phyloP scores from a whole-genome alignment of 805 yeast genomes.

The Kuraishia molischiana region DNA sequence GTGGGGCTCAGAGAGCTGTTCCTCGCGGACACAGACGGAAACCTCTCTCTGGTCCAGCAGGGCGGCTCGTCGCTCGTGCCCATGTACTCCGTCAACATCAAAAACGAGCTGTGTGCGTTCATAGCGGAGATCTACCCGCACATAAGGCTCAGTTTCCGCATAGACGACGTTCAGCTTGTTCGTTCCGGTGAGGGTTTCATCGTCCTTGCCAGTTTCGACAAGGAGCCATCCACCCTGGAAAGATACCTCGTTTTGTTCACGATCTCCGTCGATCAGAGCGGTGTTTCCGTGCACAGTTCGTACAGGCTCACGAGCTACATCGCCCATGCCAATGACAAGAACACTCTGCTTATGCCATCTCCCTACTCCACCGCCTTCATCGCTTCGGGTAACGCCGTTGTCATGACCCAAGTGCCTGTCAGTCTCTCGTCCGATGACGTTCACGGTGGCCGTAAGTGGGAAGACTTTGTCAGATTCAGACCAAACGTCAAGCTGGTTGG shows the following conservation, averaged over 20 bases:
- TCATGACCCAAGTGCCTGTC: conserved; percentile 50
- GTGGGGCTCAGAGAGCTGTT: conserved; percentile 37
- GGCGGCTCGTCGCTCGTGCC: conserved; percentile 19
- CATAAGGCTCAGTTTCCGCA: conserved; percentile 36
- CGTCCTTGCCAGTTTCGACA: conserved; percentile 35
- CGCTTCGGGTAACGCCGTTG: conserved; percentile 47
- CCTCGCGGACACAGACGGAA: conserved; percentile 37
- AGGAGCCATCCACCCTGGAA: conserved; percentile 17
- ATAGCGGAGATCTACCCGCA: conserved; percentile 36
- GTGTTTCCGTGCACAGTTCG: conserved; percentile 49
- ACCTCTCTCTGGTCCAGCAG: conserved; percentile 22
- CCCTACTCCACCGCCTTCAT: conserved; percentile 51
- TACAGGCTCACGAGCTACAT: conserved; percentile 50
- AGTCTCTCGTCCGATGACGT: conserved; percentile 21
- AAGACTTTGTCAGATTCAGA: conserved; percentile 60
- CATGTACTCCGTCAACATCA: conserved; percentile 17
- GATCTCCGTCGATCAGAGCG: conserved; percentile 37
- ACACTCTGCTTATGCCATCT: conserved; percentile 44
- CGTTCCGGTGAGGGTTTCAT: conserved; percentile 31
- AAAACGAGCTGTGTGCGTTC: conserved; percentile 6
- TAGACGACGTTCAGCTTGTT: conserved; percentile 55
- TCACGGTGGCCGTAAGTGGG: conserved; percentile 52
- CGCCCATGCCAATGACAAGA: conserved; percentile 21
- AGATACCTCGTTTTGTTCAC: conserved; percentile 42
- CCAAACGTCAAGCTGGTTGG: conserved; percentile 46